A percentile compares a stretch with the other conserved stretches of the same genome.
Evolutionary conservation across 2,329 filamentous ascomycete genomes (phyloP).

Genomic region (Fonsecaea erecta): DNA sequence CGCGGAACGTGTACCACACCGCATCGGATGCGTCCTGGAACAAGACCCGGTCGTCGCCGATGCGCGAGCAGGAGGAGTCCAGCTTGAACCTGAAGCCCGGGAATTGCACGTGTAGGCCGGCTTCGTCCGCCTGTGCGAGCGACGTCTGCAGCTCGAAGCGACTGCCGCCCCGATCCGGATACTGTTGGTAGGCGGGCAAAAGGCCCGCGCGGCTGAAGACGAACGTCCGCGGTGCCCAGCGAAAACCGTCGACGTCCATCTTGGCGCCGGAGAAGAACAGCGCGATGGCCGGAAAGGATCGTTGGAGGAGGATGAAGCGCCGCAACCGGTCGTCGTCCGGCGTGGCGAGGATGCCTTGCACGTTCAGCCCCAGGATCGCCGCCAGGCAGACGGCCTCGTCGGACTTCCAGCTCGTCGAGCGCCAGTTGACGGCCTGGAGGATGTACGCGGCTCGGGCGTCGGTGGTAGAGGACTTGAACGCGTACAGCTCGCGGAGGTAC

Average conservation of each 20-base stretch:
- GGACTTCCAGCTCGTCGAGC: constrained; percentile 2
- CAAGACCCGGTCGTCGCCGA: background rate
- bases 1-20: constrained; percentile 5
- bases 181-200: background rate
- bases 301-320: no score
- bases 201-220: constrained; percentile 4
- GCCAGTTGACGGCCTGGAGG: constrained; percentile 8
- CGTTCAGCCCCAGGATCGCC: background rate
- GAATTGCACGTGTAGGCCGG: no score
- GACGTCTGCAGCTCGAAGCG: constrained; percentile 1
- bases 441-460: background rate
- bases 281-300: no score
- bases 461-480: background rate
- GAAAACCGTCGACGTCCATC: background rate
- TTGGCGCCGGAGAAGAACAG: no score
- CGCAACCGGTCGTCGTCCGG: background rate
- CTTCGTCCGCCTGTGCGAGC: background rate
- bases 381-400: constrained; percentile 8
- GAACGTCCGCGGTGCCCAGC: constrained; percentile 3
- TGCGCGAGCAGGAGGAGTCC: background rate
- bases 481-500: constrained; percentile 12
- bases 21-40: background rate
- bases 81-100: no score
- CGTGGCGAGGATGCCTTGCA: background rate
- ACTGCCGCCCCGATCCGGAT: background rate